These are phyloP conservation scores for Pythium dissimile DNA, from an alignment of 352 stramenopile species.

Conservation along the genomic window DNA sequence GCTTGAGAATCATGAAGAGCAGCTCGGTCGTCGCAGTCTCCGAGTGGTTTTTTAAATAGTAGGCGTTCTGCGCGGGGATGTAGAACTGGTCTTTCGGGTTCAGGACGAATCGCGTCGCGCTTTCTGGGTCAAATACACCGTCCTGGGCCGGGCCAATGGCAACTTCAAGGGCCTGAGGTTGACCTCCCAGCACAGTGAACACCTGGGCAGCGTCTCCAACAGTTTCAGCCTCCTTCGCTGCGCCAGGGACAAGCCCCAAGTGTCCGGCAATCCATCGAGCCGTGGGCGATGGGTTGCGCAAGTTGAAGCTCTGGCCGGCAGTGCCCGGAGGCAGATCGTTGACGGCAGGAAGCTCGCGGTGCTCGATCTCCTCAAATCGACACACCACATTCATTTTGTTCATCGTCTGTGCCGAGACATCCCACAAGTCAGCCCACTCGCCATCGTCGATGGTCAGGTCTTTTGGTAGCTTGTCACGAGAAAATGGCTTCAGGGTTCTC, in stretches of 20 bases:
- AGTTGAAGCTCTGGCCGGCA: constrained; percentile 88
- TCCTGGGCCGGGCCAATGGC: constrained; percentile 62
- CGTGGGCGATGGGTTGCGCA: constrained; percentile 60
- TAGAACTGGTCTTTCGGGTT: constrained; percentile 95
- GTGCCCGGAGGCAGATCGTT: constrained; percentile 50
- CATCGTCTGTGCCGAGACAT: constrained; percentile 44
- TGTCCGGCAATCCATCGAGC: constrained; percentile 89
- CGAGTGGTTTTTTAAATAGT: constrained; percentile 96
- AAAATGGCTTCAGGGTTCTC: constrained; percentile 37
- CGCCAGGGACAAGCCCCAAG: constrained; percentile 88
- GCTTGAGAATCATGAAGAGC: constrained; percentile 95
- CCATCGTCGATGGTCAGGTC: constrained; percentile 48
- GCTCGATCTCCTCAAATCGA: constrained; percentile 63
- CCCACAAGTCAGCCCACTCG: constrained; percentile 75
- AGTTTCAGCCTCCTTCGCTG: constrained; percentile 95
- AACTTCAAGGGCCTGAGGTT: constrained; percentile 79
- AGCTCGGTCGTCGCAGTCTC: constrained; percentile 79
- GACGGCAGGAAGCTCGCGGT: constrained; percentile 63
- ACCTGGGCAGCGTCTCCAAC: constrained; percentile 92
- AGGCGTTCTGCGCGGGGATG: constrained; percentile 95
- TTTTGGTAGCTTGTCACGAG: constrained; percentile 44
- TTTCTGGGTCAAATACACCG: constrained; percentile 86
- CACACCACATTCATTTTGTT: constrained; percentile 85
- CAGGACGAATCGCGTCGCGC: constrained; percentile 93
- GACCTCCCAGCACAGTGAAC: constrained; percentile 91